These are phyloP conservation scores for Artemisia annua DNA, from an alignment of 129 eudicot genomes.

Conservation along the genomic window DNA sequence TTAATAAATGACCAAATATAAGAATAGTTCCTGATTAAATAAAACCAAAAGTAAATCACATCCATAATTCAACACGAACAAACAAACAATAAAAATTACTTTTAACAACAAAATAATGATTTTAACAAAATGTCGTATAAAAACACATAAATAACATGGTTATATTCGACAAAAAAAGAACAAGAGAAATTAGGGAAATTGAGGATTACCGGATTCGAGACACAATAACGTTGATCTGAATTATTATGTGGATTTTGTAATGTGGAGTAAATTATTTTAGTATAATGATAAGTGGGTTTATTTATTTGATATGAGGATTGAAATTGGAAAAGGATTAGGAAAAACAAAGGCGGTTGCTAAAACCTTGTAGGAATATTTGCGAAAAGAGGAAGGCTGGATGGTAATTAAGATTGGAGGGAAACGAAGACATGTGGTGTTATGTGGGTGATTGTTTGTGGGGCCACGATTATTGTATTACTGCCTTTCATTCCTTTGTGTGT, in stretches of 20 bases:
- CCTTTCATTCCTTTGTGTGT: background rate
- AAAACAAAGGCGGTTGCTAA: slow-evolving; percentile 34
- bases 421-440: background rate
- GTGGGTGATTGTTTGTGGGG: background rate
- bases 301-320: background rate
- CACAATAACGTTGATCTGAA: slow-evolving; percentile 14
- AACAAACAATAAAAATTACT: no score
- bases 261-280: background rate
- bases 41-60: no score
- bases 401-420: background rate
- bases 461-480: background rate
- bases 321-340: slow-evolving; percentile 3
- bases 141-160: slow-evolving; percentile 10
- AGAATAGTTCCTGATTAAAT: no score
- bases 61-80: no score
- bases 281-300: no score
- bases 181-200: slow-evolving; percentile 12
- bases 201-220: slow-evolving; percentile 25
- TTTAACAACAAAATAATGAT: no score
- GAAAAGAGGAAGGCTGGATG: no score
- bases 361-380: slow-evolving; percentile 28
- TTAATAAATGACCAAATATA: no score
- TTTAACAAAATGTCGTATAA: background rate
- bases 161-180: background rate
- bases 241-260: background rate